phyloP scores from a whole-genome alignment of 2,329 filamentous ascomycete genomes.

The Aphanoascus verrucosus region DNA sequence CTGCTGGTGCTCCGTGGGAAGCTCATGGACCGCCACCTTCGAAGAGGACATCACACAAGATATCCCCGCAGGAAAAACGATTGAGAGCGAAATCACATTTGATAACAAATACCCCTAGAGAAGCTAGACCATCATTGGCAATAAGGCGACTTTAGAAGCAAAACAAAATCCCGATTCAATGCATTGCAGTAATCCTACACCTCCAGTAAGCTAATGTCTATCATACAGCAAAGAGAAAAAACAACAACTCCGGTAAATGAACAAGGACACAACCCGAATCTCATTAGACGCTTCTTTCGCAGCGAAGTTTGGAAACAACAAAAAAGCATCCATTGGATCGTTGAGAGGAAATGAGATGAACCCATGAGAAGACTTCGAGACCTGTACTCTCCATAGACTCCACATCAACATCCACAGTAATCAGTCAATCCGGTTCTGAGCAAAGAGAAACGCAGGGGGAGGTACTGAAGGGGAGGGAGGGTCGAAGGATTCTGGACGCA shows the following conservation, averaged over 20 bases:
- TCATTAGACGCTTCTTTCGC: background rate
- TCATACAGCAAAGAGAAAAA: background rate
- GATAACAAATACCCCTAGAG: background rate
- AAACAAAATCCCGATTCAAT: background rate
- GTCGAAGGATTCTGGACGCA: background rate
- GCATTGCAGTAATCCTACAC: constrained; percentile 8
- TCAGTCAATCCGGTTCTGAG: background rate
- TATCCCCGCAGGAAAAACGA: background rate
- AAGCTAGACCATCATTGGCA: background rate
- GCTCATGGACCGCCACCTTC: too few species aligned
- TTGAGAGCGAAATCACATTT: too few species aligned
- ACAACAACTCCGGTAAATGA: background rate
- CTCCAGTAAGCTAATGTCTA: constrained; percentile 3
- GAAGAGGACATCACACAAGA: too few species aligned
- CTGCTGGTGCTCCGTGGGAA: background rate
- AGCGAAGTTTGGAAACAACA: background rate
- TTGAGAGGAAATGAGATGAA: constrained; percentile 13
- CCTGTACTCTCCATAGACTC: background rate
- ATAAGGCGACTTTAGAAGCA: background rate
- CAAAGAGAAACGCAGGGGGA: background rate
- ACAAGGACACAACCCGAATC: background rate
- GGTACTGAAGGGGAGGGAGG: background rate
- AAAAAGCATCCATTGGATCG: background rate
- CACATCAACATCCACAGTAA: background rate
- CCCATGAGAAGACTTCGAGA: background rate